A percentile compares a stretch with the other conserved stretches of the same genome.
These are phyloP conservation scores for Dactylellina sp. DNA, from an alignment of 2,329 filamentous ascomycete genomes.

Conservation along the genomic window DNA sequence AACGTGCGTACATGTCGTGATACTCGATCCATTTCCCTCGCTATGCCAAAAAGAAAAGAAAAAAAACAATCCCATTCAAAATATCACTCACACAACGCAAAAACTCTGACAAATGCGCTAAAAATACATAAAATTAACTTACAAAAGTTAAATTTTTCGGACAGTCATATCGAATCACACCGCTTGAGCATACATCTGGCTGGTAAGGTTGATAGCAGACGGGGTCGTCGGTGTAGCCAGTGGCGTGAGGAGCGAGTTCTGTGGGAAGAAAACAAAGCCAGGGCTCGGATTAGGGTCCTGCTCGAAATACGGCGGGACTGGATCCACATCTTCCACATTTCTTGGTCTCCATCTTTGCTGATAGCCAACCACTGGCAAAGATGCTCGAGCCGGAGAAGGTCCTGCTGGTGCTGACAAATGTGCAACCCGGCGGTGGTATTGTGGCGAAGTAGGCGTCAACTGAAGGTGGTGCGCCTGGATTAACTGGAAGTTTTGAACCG, in stretches of 20 bases:
- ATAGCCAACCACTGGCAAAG: conserved; percentile 29
- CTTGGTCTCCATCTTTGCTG: conserved; percentile 54
- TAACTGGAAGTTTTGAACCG: conserved; percentile 35
- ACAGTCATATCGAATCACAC: conserved; percentile 43
- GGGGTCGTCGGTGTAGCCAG: conserved; percentile 48
- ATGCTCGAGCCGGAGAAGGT: conserved; percentile 4
- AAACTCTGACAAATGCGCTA: conserved; percentile 18
- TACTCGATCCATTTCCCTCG: conserved; percentile 14
- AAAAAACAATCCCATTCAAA: not conserved
- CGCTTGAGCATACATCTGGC: conserved; percentile 55
- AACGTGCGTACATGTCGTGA: conserved; percentile 26
- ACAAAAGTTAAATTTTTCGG: not conserved
- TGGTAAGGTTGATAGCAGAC: conserved; percentile 26
- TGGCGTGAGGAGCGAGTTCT: conserved; percentile 44
- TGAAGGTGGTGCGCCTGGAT: conserved; percentile 54
- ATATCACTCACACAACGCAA: conserved; percentile 54
- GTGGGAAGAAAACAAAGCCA: conserved; percentile 53
- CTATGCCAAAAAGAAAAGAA: conserved; percentile 14
- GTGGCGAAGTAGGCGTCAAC: conserved; percentile 49
- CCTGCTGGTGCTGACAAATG: conserved; percentile 40
- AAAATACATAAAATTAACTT: conserved; percentile 10
- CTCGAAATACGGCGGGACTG: conserved; percentile 51
- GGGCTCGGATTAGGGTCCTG: conserved; percentile 55
- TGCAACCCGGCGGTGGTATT: conserved; percentile 40
- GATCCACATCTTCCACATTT: conserved; percentile 53